These are phyloP conservation scores for Metarhizium rileyi DNA, from an alignment of 2,329 filamentous ascomycete genomes.

Conservation along the genomic window DNA sequence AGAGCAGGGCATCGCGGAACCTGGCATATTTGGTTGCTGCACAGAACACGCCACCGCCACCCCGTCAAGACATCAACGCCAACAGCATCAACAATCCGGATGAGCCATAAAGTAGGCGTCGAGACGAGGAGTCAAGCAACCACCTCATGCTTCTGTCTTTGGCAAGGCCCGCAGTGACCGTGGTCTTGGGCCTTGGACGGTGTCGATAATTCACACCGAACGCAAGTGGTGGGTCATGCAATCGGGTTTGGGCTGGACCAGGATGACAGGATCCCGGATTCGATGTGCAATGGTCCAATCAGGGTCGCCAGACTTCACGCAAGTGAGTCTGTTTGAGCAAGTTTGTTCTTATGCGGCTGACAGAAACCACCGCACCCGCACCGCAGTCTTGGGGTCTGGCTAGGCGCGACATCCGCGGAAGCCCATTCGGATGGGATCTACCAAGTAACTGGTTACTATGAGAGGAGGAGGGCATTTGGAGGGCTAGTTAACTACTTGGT, in stretches of 20 bases:
- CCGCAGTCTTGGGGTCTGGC: neutral
- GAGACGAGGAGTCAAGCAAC: neutral
- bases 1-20: neutral
- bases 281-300: constrained; percentile 8
- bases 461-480: too few species aligned
- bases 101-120: neutral
- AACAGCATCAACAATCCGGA: neutral
- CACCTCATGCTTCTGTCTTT: too few species aligned
- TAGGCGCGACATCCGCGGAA: too few species aligned
- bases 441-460: too few species aligned
- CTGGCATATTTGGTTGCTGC: neutral
- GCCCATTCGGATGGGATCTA: too few species aligned
- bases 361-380: neutral
- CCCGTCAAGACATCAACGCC: neutral
- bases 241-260: neutral
- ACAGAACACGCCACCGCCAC: neutral
- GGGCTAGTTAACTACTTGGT: too few species aligned
- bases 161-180: neutral
- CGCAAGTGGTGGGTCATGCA: neutral
- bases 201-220: neutral
- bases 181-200: neutral
- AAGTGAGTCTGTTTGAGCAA: constrained; percentile 30
- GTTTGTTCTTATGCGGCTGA: constrained; percentile 16
- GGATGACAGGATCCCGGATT: neutral
- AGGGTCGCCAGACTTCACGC: neutral